Percentiles rank a stretch among this genome's conserved stretches.
phyloP scores from a whole-genome alignment of 139 green algal species.

The Pycnococcus provasolii region DNA sequence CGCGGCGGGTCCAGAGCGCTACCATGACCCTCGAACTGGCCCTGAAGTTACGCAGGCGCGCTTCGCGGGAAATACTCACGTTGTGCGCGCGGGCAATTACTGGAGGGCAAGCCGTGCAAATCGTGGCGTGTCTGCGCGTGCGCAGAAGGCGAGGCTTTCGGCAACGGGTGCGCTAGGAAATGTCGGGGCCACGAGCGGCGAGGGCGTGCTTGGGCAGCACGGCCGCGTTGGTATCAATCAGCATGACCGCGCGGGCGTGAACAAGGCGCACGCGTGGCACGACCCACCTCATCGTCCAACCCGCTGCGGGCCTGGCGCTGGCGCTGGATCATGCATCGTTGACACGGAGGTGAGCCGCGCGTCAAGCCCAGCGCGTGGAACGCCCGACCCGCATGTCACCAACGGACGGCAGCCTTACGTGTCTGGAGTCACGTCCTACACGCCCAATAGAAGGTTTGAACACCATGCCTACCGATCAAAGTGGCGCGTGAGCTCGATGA shows the following conservation, averaged over 20 bases:
- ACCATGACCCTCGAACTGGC: neutral
- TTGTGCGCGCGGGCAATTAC: constrained; percentile 8
- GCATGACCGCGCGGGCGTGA: constrained; percentile 11
- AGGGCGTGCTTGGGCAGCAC: neutral
- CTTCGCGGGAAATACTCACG: neutral
- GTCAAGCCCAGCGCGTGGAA: neutral
- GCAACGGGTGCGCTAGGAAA: neutral
- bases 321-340: neutral
- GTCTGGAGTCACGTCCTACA: constrained; percentile 10
- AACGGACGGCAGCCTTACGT: constrained; percentile 6
- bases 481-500: neutral
- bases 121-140: neutral
- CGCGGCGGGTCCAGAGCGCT: constrained; percentile 1
- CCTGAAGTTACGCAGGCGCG: neutral
- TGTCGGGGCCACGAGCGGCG: neutral
- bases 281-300: neutral
- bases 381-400: neutral
- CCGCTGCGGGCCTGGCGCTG: neutral
- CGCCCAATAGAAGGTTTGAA: constrained; percentile 1
- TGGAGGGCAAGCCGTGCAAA: constrained; percentile 8
- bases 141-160: neutral
- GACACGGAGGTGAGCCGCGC: neutral
- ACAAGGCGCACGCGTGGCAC: constrained; percentile 7
- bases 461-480: constrained; percentile 6
- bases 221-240: constrained; percentile 4